Conservation (phyloP, 129 eudicot genomes). For the Solidago caesia region DNA sequence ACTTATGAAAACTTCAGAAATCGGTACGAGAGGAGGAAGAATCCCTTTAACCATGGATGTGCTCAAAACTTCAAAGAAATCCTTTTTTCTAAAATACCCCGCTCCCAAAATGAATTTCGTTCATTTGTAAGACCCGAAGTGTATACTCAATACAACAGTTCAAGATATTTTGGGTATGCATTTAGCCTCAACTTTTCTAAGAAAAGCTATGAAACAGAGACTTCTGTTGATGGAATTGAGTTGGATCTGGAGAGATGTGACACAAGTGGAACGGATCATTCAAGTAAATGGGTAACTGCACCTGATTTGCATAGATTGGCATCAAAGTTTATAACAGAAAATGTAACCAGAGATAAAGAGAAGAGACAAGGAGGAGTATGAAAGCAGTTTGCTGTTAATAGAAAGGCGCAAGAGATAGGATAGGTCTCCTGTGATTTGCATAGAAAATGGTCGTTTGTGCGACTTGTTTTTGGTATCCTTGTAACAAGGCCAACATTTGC, state of each 20-base stretch:
- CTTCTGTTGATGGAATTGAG: constrained; percentile 33
- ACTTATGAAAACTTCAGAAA: constrained; percentile 58
- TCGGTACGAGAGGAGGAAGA: constrained; percentile 51
- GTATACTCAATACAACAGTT: constrained; percentile 29
- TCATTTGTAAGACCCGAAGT: constrained; percentile 35
- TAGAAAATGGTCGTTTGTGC: constrained; percentile 9
- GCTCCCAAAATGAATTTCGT: constrained; percentile 42
- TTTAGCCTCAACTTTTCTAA: constrained; percentile 33
- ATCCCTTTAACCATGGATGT: constrained; percentile 60
- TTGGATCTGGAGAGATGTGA: constrained; percentile 43
- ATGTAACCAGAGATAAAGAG: constrained; percentile 27
- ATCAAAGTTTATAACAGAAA: constrained; percentile 33
- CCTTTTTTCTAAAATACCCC: constrained; percentile 44
- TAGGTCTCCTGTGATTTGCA: constrained; percentile 14
- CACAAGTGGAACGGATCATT: constrained; percentile 28
- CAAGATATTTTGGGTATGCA: constrained; percentile 29
- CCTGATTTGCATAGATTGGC: constrained; percentile 43
- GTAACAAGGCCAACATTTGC: constrained; percentile 19
- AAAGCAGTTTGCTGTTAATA: constrained; percentile 9
- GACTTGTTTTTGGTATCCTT: constrained; percentile 10
- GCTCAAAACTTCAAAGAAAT: constrained; percentile 40
- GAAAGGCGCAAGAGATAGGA: constrained; percentile 23
- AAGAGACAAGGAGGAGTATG: constrained; percentile 12
- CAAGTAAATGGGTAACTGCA: constrained; percentile 29
- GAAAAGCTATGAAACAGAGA: constrained; percentile 38